Base-by-base conservation (phyloP, 2,329 filamentous ascomycete genomes). In the Corinectria fuckeliana region DNA sequence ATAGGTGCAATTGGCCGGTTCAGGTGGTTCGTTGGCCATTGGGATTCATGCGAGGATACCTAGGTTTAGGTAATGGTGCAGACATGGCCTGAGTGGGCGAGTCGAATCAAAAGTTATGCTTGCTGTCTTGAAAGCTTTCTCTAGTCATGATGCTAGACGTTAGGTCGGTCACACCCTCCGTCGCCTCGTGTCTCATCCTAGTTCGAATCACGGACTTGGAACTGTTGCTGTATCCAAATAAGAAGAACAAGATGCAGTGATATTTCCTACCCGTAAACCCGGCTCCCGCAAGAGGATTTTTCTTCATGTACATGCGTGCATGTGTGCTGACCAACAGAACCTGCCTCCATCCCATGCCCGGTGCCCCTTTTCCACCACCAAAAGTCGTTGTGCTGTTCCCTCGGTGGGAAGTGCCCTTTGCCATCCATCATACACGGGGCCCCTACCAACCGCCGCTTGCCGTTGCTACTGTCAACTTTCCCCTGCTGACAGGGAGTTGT, bases 221-320 rank as follows among this genome's bases (percentile, higher is more conserved):
- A 11, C 25, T 11, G 42, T 45, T 10, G 42, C 10, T 42, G 54
- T 51, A 61, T 47, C 44, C 47, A 58, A 42, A 47, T 63, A 66
- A 53, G 62, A 63, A 63, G 44, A 60, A 60, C 61, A 58, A 60
- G 59, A 58, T 62, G 56, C 57, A 64, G 65, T 69, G 64, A 69
- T 69, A 69, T 69, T 69, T 66, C 64, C 64, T 69, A 67, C 65
- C 65, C 65, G 61, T 69, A 54, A 67, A 65, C 66, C 58, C 57
- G 64, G 69, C 66, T 69, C 62, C 67, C 50, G 23, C 64, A 65
- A 58, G 65, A 61, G 61, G 56, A 38, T 62, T 69, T 56, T 66
- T 69, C 51, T 66, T 60, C 62, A 66, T 64, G 42, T 70, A 70
- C 64, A 69, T 66, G 67, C 60, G 56, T 62, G 54, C 58, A 66